phyloP scores from a whole-genome alignment of 345 rosid genomes.

The Lepidium aucheri region DNA sequence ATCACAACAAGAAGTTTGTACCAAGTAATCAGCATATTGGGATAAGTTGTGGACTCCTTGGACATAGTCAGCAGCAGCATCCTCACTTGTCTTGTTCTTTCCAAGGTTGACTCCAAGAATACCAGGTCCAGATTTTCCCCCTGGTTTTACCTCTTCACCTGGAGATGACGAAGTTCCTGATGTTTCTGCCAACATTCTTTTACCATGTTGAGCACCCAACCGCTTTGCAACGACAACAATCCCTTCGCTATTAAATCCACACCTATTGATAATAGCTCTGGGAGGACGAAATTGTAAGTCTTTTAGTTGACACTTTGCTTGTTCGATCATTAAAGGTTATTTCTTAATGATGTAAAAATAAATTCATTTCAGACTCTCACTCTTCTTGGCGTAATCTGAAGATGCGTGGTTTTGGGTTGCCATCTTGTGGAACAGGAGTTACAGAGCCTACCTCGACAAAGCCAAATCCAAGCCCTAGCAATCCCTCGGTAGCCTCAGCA shows the following conservation, averaged over 20 bases:
- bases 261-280: constrained; percentile 91
- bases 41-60: constrained; percentile 97
- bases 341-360: background rate
- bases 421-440: constrained; percentile 95
- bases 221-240: constrained; percentile 93
- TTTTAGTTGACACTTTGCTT: background rate
- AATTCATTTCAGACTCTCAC: constrained; percentile 33
- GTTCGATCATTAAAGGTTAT: background rate
- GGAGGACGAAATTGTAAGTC: background rate
- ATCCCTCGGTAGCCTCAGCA: constrained; percentile 92
- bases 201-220: constrained; percentile 96
- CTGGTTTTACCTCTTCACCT: constrained; percentile 52
- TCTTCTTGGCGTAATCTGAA: constrained; percentile 80
- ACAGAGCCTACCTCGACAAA: constrained; percentile 98
- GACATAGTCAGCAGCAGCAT: constrained; percentile 89
- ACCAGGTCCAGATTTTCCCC: constrained; percentile 99
- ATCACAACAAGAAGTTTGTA: constrained; percentile 16
- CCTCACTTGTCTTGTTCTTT: constrained; percentile 94
- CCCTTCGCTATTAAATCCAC: constrained; percentile 98
- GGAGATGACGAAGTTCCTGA: constrained; percentile 53
- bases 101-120: constrained; percentile 98
- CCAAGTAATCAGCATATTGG: constrained; percentile 97
- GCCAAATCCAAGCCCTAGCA: constrained; percentile 88
- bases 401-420: constrained; percentile 86
- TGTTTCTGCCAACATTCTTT: constrained; percentile 83